These are phyloP conservation scores for Piper betle DNA, from an alignment of 164 flowering plant genomes.

Conservation along the genomic window DNA sequence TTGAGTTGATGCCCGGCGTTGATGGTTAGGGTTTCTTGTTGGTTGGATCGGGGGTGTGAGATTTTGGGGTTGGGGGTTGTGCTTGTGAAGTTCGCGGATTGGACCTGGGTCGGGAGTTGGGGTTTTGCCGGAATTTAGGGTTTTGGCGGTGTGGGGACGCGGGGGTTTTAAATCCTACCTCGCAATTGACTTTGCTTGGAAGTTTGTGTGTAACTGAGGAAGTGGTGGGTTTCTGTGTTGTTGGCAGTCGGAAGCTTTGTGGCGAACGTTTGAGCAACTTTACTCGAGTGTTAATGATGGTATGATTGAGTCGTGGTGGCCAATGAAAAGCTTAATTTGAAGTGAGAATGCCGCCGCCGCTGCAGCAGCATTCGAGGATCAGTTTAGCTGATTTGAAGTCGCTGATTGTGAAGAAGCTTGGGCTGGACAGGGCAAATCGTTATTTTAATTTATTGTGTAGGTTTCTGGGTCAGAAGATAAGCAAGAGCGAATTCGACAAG, in stretches of 20 bases:
- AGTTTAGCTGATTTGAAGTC: conserved; percentile 63
- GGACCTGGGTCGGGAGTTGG: too few species aligned
- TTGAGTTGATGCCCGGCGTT: conserved; percentile 4
- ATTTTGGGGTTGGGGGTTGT: conserved; percentile 11
- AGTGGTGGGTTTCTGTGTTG: conserved; percentile 1
- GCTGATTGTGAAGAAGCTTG: conserved; percentile 76
- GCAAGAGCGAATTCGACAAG: conserved; percentile 71
- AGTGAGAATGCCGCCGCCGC: conserved; percentile 61
- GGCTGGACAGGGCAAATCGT: conserved; percentile 56
- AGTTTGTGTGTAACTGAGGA: conserved; percentile 17
- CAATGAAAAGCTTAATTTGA: conserved; percentile 13
- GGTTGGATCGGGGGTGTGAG: conserved; percentile 9
- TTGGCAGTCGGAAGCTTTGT: conserved; percentile 20
- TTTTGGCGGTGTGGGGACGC: conserved; percentile 14
- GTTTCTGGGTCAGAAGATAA: conserved; percentile 62
- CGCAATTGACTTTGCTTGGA: conserved; percentile 24
- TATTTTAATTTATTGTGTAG: conserved; percentile 59
- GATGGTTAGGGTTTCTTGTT: conserved; percentile 29
- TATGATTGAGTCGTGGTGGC: conserved; percentile 7
- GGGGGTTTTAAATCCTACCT: conserved; percentile 23
- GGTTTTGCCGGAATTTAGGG: conserved; percentile 16
- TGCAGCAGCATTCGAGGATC: conserved; percentile 48
- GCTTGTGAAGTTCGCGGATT: conserved; percentile 14
- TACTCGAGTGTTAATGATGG: neutral
- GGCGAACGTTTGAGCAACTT: conserved; percentile 11